phyloP scores from a whole-genome alignment of 2,329 filamentous ascomycete genomes.

The Cladosporium sp. region DNA sequence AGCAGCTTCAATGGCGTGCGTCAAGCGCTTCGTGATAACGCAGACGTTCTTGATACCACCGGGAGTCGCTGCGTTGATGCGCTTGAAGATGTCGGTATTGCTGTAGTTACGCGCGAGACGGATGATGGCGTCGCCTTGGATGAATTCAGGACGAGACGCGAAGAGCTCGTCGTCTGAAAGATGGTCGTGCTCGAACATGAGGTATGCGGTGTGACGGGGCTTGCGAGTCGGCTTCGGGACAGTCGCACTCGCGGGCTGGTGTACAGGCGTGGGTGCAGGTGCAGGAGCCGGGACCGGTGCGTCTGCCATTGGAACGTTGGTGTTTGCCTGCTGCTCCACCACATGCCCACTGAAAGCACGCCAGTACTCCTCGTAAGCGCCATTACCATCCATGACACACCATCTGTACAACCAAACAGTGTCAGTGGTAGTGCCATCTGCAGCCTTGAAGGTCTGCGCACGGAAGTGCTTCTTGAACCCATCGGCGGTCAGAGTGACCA shows the following conservation, averaged over 20 bases:
- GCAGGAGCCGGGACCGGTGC: background rate
- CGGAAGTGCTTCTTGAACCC: slow-evolving; percentile 3
- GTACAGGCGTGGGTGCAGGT: background rate
- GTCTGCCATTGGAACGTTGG: background rate
- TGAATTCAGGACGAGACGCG: background rate
- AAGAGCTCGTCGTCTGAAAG: slow-evolving; percentile 10
- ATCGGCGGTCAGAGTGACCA: background rate
- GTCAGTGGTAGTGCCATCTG: slow-evolving; percentile 3
- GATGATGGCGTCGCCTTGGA: slow-evolving; percentile 11
- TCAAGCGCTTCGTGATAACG: slow-evolving; percentile 14
- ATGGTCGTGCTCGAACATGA: background rate
- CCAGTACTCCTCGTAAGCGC: slow-evolving; percentile 12
- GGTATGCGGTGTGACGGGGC: background rate
- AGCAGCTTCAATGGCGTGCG: slow-evolving; percentile 10
- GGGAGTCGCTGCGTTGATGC: slow-evolving; percentile 11
- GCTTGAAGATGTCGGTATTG: slow-evolving; percentile 12
- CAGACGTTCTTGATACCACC: slow-evolving; percentile 2
- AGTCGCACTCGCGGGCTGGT: background rate
- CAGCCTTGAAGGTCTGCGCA: background rate
- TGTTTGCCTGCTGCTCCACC: background rate
- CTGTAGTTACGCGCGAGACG: slow-evolving; percentile 12
- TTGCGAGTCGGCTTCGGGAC: background rate
- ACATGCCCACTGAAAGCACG: slow-evolving; percentile 5
- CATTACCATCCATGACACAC: background rate
- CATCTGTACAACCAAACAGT: slow-evolving; percentile 15